phyloP scores from a whole-genome alignment of 441 rosid genomes.

The Populus hybrid region DNA sequence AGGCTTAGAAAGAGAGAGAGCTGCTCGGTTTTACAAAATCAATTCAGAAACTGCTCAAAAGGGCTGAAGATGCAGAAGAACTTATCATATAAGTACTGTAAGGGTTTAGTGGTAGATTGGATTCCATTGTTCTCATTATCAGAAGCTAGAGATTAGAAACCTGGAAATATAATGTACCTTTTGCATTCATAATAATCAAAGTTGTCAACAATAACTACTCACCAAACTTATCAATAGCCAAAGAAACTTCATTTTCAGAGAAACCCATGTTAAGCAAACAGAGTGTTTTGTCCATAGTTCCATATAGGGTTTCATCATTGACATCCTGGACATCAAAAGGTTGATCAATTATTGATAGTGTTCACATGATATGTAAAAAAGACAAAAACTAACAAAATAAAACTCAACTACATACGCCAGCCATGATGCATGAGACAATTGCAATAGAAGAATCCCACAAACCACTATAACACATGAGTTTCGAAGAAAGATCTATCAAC shows the following conservation, averaged over 20 bases:
- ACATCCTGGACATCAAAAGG: slow-evolving; percentile 46
- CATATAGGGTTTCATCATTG: slow-evolving; percentile 62
- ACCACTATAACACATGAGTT: not conserved
- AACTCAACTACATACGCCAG: not conserved
- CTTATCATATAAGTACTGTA: not conserved
- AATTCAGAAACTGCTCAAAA: not conserved
- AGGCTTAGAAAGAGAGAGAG: no score
- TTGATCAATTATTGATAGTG: slow-evolving; percentile 15
- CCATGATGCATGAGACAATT: not conserved
- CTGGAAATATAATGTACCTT: not conserved
- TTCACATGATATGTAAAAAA: not conserved
- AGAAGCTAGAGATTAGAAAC: not conserved
- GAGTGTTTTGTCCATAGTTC: slow-evolving; percentile 86
- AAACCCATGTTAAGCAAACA: slow-evolving; percentile 90
- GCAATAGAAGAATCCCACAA: not conserved
- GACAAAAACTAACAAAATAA: not conserved
- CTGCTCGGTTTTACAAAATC: not conserved
- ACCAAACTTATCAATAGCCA: slow-evolving; percentile 86
- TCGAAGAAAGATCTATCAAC: not conserved
- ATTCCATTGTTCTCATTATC: not conserved
- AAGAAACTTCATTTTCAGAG: slow-evolving; percentile 78
- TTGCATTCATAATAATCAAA: slow-evolving; percentile 15
- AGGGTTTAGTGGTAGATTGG: not conserved
- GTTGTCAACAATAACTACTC: slow-evolving; percentile 26
- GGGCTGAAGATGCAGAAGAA: not conserved